Evolutionary conservation across 225 moss, liverwort and hornwort genomes (phyloP).

Genomic region (Rhytidiadelphus loreus): DNA sequence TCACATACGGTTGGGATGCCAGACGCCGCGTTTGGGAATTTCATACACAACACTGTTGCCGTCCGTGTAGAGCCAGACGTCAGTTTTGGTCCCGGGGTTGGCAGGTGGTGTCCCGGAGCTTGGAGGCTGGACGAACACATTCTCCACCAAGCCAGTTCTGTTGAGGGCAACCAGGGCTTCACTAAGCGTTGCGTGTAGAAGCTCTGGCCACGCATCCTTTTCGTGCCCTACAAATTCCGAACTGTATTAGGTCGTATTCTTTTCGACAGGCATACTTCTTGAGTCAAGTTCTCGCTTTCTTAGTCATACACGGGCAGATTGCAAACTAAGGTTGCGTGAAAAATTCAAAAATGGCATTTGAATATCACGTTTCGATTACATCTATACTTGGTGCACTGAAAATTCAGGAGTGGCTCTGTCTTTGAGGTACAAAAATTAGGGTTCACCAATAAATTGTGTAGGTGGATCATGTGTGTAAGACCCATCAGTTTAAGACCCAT

Average conservation of each 20-base stretch:
- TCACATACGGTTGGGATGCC: slow-evolving; percentile 45
- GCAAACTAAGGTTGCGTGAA: not conserved
- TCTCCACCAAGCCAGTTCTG: not conserved
- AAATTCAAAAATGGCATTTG: not conserved
- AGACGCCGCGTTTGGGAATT: slow-evolving; percentile 20
- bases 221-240: slow-evolving; percentile 2
- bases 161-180: not conserved
- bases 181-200: not conserved
- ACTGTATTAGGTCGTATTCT: not conserved
- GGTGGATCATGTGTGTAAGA: not conserved
- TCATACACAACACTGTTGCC: slow-evolving; percentile 8
- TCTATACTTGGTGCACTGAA: too few species aligned
- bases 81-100: not conserved
- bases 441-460: not conserved
- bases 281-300: not conserved
- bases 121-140: slow-evolving; percentile 25
- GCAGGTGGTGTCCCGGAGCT: slow-evolving; percentile 1
- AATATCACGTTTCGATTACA: not conserved
- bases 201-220: slow-evolving; percentile 45
- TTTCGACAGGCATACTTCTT: not conserved
- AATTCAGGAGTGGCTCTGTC: not conserved
- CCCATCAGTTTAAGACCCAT: not conserved
- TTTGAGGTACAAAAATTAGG: not conserved
- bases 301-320: not conserved
- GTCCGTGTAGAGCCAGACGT: slow-evolving; percentile 44